These are phyloP conservation scores for Citrus medica DNA, from an alignment of 345 rosid species.

Conservation along the genomic window DNA sequence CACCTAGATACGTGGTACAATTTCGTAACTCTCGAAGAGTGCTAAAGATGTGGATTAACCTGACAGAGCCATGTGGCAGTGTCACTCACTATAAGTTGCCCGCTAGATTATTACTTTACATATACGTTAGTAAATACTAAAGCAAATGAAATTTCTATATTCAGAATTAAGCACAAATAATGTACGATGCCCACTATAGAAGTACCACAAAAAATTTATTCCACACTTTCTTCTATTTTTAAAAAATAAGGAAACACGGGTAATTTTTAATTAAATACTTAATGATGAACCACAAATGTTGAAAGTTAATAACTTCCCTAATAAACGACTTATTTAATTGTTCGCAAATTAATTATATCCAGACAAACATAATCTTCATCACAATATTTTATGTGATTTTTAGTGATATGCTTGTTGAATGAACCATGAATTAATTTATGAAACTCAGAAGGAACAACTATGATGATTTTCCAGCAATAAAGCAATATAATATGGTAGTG, in stretches of 20 bases:
- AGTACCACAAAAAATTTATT: not conserved
- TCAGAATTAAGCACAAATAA: not conserved
- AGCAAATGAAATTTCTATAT: too few species aligned
- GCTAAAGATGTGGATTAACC: too few species aligned
- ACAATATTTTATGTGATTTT: conserved; percentile 22
- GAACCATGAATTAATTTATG: not conserved
- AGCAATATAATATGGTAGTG: conserved; percentile 9
- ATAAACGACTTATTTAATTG: not conserved
- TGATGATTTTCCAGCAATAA: conserved; percentile 9
- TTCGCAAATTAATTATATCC: not conserved
- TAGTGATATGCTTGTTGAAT: not conserved
- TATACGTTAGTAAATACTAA: too few species aligned
- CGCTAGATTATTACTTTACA: too few species aligned
- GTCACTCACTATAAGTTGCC: too few species aligned
- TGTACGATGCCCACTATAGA: not conserved
- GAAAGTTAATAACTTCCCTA: not conserved
- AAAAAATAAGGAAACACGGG: not conserved
- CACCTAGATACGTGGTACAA: too few species aligned
- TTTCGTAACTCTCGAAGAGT: too few species aligned
- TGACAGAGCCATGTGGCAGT: too few species aligned
- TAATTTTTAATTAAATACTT: not conserved
- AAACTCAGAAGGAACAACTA: not conserved
- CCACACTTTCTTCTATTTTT: not conserved
- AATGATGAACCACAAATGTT: not conserved
- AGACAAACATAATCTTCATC: not conserved